These are phyloP conservation scores for Salix koriyanagi DNA, from an alignment of 345 rosid species.

Conservation along the genomic window DNA sequence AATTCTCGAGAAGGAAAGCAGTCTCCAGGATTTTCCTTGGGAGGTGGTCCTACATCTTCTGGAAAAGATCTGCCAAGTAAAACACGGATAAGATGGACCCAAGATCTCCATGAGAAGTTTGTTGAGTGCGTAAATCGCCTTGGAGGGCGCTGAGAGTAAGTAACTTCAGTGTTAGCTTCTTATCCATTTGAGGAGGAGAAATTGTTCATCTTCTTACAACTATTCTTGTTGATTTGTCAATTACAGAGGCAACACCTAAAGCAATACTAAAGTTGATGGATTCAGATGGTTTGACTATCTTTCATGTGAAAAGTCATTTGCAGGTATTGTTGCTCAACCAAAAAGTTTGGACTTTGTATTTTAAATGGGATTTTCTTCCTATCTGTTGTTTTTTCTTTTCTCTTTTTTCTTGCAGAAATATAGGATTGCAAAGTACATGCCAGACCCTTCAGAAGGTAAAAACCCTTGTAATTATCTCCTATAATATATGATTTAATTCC, in stretches of 20 bases:
- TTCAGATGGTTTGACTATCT: slow-evolving; percentile 78
- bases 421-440: slow-evolving; percentile 77
- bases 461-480: neutral
- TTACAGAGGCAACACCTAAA: slow-evolving; percentile 84
- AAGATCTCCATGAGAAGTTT: slow-evolving; percentile 83
- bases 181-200: neutral
- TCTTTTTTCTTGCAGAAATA: slow-evolving; percentile 53
- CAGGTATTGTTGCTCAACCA: slow-evolving; percentile 41
- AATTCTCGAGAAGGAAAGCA: slow-evolving; percentile 30
- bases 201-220: neutral
- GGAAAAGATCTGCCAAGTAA: slow-evolving; percentile 32
- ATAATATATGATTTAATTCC: neutral
- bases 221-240: slow-evolving; percentile 9
- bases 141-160: slow-evolving; percentile 88
- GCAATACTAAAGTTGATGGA: slow-evolving; percentile 88
- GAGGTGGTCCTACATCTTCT: slow-evolving; percentile 8
- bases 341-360: neutral
- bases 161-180: neutral
- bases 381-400: neutral
- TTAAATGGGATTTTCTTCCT: neutral
- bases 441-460: slow-evolving; percentile 65
- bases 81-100: slow-evolving; percentile 82
- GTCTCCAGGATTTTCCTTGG: slow-evolving; percentile 26
- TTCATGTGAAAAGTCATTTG: slow-evolving; percentile 95
- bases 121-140: slow-evolving; percentile 71